These are phyloP conservation scores for Cicer arietinum DNA, from an alignment of 306 rosid genomes.

Conservation along the genomic window DNA sequence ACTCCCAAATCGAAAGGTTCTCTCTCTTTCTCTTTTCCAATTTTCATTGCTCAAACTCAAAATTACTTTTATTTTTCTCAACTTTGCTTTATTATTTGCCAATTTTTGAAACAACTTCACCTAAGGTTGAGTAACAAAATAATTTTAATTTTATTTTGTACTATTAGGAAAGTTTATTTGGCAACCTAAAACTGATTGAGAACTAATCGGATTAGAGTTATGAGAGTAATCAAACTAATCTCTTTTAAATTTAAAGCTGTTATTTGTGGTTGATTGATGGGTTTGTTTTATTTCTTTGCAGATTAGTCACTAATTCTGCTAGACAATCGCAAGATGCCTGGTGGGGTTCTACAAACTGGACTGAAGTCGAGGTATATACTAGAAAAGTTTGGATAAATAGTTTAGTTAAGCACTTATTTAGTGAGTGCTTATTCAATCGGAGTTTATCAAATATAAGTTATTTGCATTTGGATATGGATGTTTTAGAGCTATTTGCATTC, in stretches of 20 bases:
- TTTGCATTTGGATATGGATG: neutral
- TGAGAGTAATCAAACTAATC: too few species aligned
- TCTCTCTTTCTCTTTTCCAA: neutral
- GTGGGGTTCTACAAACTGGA: constrained; percentile 81
- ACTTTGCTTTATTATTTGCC: too few species aligned
- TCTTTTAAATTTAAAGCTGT: too few species aligned
- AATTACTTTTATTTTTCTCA: too few species aligned
- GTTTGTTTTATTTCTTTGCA: constrained; percentile 39
- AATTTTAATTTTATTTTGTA: neutral
- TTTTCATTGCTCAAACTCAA: neutral
- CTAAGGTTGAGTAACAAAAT: neutral
- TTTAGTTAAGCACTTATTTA: neutral
- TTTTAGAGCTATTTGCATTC: neutral
- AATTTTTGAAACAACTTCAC: neutral
- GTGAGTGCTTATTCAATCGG: neutral
- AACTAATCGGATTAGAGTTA: neutral
- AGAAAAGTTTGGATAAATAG: neutral
- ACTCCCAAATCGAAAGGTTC: constrained; percentile 85
- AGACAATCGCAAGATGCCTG: constrained; percentile 76
- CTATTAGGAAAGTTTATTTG: neutral
- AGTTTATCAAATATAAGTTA: neutral
- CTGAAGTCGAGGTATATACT: constrained; percentile 81
- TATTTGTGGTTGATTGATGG: neutral
- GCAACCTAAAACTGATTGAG: neutral
- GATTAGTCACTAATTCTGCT: constrained; percentile 81